These are phyloP conservation scores for Trichoderma sp. DNA, from an alignment of 2,329 filamentous ascomycete genomes.

Conservation along the genomic window DNA sequence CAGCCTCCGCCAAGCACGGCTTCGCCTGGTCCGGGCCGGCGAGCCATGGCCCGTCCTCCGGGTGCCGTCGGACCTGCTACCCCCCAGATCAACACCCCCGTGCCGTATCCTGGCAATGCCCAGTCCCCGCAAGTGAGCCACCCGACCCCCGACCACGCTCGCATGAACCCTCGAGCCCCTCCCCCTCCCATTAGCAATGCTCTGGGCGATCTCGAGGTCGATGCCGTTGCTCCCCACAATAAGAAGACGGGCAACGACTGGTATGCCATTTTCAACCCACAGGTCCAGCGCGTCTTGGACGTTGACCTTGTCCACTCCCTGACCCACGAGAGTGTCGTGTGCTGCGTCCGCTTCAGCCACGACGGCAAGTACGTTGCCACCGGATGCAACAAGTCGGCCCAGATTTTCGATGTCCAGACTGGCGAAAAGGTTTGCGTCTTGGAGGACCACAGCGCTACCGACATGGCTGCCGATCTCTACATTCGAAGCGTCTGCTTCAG, in stretches of 20 bases:
- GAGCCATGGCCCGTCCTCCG: slow-evolving; percentile 64
- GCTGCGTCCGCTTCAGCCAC: slow-evolving; percentile 93
- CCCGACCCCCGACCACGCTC: slow-evolving; percentile 68
- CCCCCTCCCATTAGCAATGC: slow-evolving; percentile 56
- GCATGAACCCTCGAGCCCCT: slow-evolving; percentile 49
- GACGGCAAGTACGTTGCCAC: slow-evolving; percentile 96
- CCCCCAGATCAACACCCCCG: slow-evolving; percentile 84
- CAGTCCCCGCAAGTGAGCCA: slow-evolving; percentile 86
- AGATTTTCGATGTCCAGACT: slow-evolving; percentile 90
- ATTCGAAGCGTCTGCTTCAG: slow-evolving; percentile 99
- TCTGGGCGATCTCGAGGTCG: slow-evolving; percentile 81
- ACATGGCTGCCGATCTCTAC: slow-evolving; percentile 88
- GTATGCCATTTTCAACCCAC: slow-evolving; percentile 96
- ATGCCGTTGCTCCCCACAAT: slow-evolving; percentile 77
- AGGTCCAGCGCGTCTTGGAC: slow-evolving; percentile 83
- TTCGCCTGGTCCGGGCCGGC: slow-evolving; percentile 80
- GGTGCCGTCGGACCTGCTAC: slow-evolving; percentile 70
- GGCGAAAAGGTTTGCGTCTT: slow-evolving; percentile 87
- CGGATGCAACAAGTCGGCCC: slow-evolving; percentile 97
- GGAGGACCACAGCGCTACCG: slow-evolving; percentile 76
- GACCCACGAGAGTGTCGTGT: slow-evolving; percentile 92
- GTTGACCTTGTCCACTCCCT: slow-evolving; percentile 93
- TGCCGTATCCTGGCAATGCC: slow-evolving; percentile 78
- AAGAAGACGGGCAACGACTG: slow-evolving; percentile 91
- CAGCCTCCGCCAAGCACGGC: slow-evolving; percentile 82